Base-by-base conservation (phyloP, 1,284 basidiomycete genomes). In the Schizopora paradoxa region DNA sequence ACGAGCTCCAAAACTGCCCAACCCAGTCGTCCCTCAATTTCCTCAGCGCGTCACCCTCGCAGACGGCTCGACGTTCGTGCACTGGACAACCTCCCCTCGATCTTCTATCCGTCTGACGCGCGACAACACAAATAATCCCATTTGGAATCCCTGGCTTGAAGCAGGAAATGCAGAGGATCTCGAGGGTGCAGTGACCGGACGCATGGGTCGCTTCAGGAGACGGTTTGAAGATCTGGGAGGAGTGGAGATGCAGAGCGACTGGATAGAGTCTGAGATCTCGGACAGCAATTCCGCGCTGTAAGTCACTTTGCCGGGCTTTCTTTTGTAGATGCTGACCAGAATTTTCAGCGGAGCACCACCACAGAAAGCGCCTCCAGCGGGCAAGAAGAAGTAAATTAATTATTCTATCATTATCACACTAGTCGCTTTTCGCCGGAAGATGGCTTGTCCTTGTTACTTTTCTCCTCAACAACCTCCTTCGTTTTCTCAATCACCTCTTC, bases 51-150 rank as follows among this genome's bases (percentile, higher is more conserved):
- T 93, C 51, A 75, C 87, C 47, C 79, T 87, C 54, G 79, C 88
- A 0, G 91, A 93, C 64, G 90, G 90, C n/a, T 85, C 85, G 14
- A 86, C 86, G 1, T 91, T 89, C 62, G 80, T 78, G 1, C 86
- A 91, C 55, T 86, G 82, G 74, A 88, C 86, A 6, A 92, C 91
- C 0, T 89, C 89, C 0, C 91, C 91, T 0, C 79, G 81, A 4
- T 83, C 85, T 2, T 64, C 77, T 34, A 73, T 89, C 34, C 76
- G 79, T 33, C 69, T 91, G 36, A 86, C 88, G 18, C 79, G 90
- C 33, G 91, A 93, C 59, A 82, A 86, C 42, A 89, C 85, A 11
- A 93, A 91, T 62, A 86, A 91, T 61, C 85, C 84, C 7, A 63
- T 89, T 19, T 94, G 81, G 87, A 63, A 62, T 53, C 67, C 70